These are phyloP conservation scores for Heliamphora exappendiculata DNA, from an alignment of 148 eudicot genomes.

Conservation along the genomic window DNA sequence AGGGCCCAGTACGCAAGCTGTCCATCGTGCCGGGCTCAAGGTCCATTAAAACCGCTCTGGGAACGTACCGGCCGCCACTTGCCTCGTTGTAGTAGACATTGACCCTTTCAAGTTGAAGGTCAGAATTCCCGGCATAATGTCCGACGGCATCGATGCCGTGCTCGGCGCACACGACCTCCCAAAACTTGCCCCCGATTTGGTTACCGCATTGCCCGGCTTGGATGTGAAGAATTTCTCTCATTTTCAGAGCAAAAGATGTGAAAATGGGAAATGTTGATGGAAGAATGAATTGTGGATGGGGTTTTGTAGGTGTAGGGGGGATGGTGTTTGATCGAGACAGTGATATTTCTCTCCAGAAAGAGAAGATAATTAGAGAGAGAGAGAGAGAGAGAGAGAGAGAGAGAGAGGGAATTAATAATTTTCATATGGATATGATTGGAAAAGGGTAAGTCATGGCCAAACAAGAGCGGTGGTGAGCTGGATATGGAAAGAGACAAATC, in stretches of 20 bases:
- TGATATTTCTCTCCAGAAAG: conserved; percentile 13
- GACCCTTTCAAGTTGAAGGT: conserved; percentile 43
- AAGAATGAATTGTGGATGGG: conserved; percentile 12
- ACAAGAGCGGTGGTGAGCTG: conserved; percentile 23
- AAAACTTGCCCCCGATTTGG: conserved; percentile 64
- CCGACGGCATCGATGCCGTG: conserved; percentile 59
- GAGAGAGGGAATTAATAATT: conserved; percentile 15
- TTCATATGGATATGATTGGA: conserved; percentile 42
- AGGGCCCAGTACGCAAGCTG: conserved; percentile 45
- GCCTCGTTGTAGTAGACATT: conserved; percentile 68
- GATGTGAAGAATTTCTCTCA: conserved; percentile 64
- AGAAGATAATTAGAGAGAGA: conserved; percentile 9
- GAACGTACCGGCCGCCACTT: conserved; percentile 51
- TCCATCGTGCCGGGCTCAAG: conserved; percentile 78
- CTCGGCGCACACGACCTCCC: conserved; percentile 65
- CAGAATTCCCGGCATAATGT: conserved; percentile 24
- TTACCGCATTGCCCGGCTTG: conserved; percentile 45
- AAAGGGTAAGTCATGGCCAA: conserved; percentile 25
- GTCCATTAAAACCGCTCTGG: conserved; percentile 58
- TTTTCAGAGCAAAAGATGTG: conserved; percentile 7
- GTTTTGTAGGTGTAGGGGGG: conserved; percentile 19
- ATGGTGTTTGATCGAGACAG: conserved; percentile 16
- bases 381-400: background rate
- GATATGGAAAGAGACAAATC: conserved; percentile 22
- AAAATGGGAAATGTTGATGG: background rate